Conservation (phyloP, 2,329 filamentous ascomycete genomes). For the Penicillium oxalicum region DNA sequence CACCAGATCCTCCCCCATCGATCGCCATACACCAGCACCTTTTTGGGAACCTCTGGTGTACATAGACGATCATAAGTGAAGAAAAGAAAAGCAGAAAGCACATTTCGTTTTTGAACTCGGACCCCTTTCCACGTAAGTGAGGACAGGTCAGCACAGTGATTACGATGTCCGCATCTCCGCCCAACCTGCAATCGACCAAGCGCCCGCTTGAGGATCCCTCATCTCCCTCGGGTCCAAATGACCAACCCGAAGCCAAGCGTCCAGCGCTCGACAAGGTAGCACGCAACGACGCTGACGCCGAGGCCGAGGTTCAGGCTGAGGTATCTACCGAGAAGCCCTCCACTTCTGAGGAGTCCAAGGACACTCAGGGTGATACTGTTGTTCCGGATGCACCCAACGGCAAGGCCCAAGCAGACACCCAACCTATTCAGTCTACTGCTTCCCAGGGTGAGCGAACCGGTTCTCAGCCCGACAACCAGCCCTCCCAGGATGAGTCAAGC, state of each 20-base stretch:
- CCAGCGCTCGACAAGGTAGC: conserved; percentile 89
- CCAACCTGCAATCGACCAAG: conserved; percentile 56
- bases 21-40: conserved; percentile 70
- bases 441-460: conserved; percentile 48
- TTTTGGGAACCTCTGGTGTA: conserved; percentile 87
- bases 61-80: conserved; percentile 56
- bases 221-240: conserved; percentile 81
- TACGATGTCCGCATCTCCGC: conserved; percentile 66
- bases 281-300: conserved; percentile 52
- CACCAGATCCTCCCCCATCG: conserved; percentile 38
- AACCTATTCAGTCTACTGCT: conserved; percentile 54
- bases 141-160: conserved; percentile 29
- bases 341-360: conserved; percentile 18
- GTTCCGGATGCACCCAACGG: conserved; percentile 58
- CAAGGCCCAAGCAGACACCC: conserved; percentile 50
- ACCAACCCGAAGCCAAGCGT: conserved; percentile 95
- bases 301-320: conserved; percentile 30
- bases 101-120: conserved; percentile 41
- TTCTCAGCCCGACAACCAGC: conserved; percentile 35
- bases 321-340: conserved; percentile 21
- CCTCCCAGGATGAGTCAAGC: conserved; percentile 77
- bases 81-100: conserved; percentile 51
- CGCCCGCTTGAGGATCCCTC: conserved; percentile 95
- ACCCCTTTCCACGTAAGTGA: conserved; percentile 43
- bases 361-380: conserved; percentile 59